These are phyloP conservation scores for Cotoneaster glaucophyllus DNA, from an alignment of 306 rosid species.

Conservation along the genomic window DNA sequence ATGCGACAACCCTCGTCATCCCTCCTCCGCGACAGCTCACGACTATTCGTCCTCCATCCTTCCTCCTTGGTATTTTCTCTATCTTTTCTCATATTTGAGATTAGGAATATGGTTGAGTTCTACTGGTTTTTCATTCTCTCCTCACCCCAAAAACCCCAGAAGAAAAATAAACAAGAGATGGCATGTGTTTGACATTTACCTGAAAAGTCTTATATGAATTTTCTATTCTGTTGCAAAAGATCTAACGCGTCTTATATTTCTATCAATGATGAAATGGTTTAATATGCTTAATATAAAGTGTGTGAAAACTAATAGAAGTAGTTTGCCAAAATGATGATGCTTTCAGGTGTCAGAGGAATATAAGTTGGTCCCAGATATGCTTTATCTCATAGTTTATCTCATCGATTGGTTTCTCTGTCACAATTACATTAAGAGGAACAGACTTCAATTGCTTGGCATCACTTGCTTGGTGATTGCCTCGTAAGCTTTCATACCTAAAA, in stretches of 20 bases:
- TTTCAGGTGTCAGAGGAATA: constrained; percentile 87
- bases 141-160: too few species aligned
- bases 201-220: background rate
- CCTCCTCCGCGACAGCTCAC: too few species aligned
- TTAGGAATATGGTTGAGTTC: too few species aligned
- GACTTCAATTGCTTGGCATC: constrained; percentile 86
- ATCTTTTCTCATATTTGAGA: too few species aligned
- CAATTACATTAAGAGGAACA: constrained; percentile 57
- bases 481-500: constrained; percentile 44
- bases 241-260: background rate
- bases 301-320: background rate
- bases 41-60: too few species aligned
- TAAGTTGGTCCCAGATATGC: constrained; percentile 62
- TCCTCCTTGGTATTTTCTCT: too few species aligned
- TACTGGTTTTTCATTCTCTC: too few species aligned
- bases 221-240: background rate
- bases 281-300: background rate
- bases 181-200: too few species aligned
- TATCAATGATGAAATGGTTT: background rate
- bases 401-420: constrained; percentile 78
- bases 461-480: constrained; percentile 91
- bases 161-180: constrained; percentile 29
- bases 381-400: constrained; percentile 71
- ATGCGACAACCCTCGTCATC: too few species aligned
- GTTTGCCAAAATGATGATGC: constrained; percentile 4